Base-by-base conservation (phyloP, 1,139 yeast genomes). In the Candida anutae region DNA sequence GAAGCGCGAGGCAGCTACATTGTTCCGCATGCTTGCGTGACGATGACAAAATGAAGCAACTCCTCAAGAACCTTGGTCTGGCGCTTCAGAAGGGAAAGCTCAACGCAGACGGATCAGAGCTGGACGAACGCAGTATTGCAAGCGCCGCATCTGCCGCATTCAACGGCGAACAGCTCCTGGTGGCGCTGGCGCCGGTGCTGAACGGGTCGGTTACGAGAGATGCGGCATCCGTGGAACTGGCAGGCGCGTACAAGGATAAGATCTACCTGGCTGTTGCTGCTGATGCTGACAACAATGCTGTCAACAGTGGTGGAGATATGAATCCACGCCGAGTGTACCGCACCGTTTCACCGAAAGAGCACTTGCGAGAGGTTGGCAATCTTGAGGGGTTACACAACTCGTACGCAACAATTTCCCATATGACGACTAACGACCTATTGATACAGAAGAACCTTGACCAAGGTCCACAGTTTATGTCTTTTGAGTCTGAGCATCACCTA, bases 401-500 rank as follows among this genome's bases (percentile, higher is more conserved):
- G 6, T 59, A 52, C 30, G 63, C 58, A 16, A 50, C 52, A 28
- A 39, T 58, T n/a, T 53, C 60, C 6, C 57, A 48, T 33, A 62
- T 64, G 70, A 46, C 63, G n/a, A 43, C 47, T 6, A 56, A 61
- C 17, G 69, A 64, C 34, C 40, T 64, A 16, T 36, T 44, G 28
- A 50, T 61, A 22, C 70, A 65, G 37, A 46, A 52, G 31, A 58
- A 55, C 32, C 42, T 63, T 20, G 69, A 62, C 35, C 52, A 55
- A 24, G 63, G 62, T 6, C 38, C 47, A 25, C 66, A 57, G 32
- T 53, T 62, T 31, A 49, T 55, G 28, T 45, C 62, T 11, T 53
- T 55, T 32, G 50, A 53, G 5, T 50, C 62, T 5, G 56, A 56
- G 16, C 67, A 62, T 42, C 57, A 46, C 35, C 39, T 63, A 18